Evolutionary conservation across 805 yeast species (phyloP), one percentile per base, ranked within the genome.

Genomic region (Metschnikowia peoriensis): DNA sequence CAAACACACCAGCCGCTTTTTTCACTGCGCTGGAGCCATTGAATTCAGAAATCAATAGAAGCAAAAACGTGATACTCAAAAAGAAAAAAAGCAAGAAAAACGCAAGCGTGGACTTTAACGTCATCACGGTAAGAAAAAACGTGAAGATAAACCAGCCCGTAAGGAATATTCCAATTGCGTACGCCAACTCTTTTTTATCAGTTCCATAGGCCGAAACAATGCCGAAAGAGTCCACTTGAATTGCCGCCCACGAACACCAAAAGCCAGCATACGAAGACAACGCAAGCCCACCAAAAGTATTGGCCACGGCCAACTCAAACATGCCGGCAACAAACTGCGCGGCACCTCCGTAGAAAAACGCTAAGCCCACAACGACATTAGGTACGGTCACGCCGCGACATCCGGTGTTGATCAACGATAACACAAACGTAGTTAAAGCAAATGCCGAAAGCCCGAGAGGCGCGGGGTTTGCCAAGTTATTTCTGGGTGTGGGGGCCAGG

Each of bases 231-330:
- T 65, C 66, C 34, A 68, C 70, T 28, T 68, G 66, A 47, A 86
- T 79, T 34, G 87, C 87, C 54, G 85, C 91, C 75, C 82, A 86
- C 28, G 85, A 74, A 73, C 84, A 80, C 93, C 93, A 86, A 66
- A 86, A 86, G 3, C 89, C 92, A 53, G 89, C 93, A 52, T 76
- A 81, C 5, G 83, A 79, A 7, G 78, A 68, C 50, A 81, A 71
- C 1, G 84, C 84, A 53, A 86, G 78, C 59, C 85, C 88, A 69
- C 89, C 89, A 71, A 85, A 86, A 22, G 90, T 85, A 69, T 85
- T 86, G 61, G 87, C 91, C 40, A 82, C 75, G n/a, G 85, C 83
- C 69, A 86, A 77, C 68, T 88, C 89, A 80, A 88, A 82, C 76
- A 86, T 76, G 51, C 91, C 92, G 7, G 92, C 89, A 54, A 85